Evolutionary conservation across 1,284 basidiomycete genomes (phyloP).

Genomic region (Ustilago nuda): DNA sequence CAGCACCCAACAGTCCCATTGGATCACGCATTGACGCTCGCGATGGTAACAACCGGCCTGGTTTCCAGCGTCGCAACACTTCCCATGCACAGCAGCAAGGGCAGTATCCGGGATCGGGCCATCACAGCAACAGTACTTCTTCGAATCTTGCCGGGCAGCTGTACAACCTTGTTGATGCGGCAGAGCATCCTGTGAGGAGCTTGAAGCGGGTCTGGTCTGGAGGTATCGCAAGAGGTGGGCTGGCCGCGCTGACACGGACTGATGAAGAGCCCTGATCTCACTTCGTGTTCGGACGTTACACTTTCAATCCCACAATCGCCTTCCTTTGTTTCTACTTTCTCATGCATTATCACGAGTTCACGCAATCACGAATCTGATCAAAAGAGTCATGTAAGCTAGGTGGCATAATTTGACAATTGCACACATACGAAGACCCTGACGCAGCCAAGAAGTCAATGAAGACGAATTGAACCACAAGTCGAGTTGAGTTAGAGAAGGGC

Average conservation of each 20-base stretch:
- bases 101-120: slow-evolving; percentile 10
- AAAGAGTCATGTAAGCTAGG: not conserved
- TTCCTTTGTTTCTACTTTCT: not conserved
- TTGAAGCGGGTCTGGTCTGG: slow-evolving; percentile 57
- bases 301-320: not conserved
- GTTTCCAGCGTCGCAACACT: slow-evolving; percentile 25
- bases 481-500: slow-evolving; percentile 22
- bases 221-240: slow-evolving; percentile 48
- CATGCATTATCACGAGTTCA: not conserved
- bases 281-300: not conserved
- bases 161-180: slow-evolving; percentile 49
- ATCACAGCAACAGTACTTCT: slow-evolving; percentile 10
- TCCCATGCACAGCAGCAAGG: slow-evolving; percentile 19
- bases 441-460: not conserved
- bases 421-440: not conserved
- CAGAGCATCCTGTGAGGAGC: slow-evolving; percentile 55
- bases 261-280: slow-evolving; percentile 34
- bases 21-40: slow-evolving; percentile 18
- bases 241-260: slow-evolving; percentile 48
- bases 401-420: not conserved
- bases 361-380: not conserved
- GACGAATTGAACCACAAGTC: not conserved
- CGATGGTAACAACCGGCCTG: slow-evolving; percentile 22
- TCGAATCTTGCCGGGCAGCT: slow-evolving; percentile 44
- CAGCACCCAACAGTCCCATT: slow-evolving; percentile 45